Base-by-base conservation (phyloP, 2,329 filamentous ascomycete species). In the Sporothrix globosa region DNA sequence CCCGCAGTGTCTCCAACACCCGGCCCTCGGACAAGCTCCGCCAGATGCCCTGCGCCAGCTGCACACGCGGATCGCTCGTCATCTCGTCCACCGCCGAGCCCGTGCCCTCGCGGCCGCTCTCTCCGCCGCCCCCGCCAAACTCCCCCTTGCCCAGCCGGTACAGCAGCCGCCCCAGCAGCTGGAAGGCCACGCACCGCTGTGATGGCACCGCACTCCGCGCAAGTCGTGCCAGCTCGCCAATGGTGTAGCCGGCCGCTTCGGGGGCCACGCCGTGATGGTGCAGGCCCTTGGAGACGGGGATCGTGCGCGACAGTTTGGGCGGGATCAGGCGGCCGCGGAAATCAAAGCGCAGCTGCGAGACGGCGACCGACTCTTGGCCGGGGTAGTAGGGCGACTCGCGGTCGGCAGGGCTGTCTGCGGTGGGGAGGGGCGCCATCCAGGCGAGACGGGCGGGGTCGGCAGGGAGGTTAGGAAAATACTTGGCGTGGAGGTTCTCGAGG, bases 241-340 rank as follows among this genome's bases (percentile, higher is more conserved):
- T 87, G 0, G 96, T 98, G 80, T 99, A 99, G 0, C 96, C 96
- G 0, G 96, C 96, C 1, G 94, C 92, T 79, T 97, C 93, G 19
- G 96, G 96, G 1, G 95, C 94, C 71, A 94, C 89, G 73, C 91
- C 93, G 79, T 99, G 96, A 79, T 99, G 95, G 79, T 99, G 96
- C 17, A 99, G 85, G 0, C 96, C 96, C 72, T 90, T 87, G 14
- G 88, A 90, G 0, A 88, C 88, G 5, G 95, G 92, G 34, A 98
- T 89, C 1, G 87, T 83, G 69, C 93, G 86, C 34, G 93, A 89
- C 46, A 88, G 86, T 65, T 88, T 85, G 0, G 96, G 96, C 0
- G 95, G 88, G 14, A 99, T 85, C 2, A 99, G 85, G 0, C 86
- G 85, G 73, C 95, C 96, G 67, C 85, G 87, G 78, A 99, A 97